These are phyloP conservation scores for Entomophthora muscae DNA, from an alignment of 371 early-diverging fungal species.

Conservation along the genomic window DNA sequence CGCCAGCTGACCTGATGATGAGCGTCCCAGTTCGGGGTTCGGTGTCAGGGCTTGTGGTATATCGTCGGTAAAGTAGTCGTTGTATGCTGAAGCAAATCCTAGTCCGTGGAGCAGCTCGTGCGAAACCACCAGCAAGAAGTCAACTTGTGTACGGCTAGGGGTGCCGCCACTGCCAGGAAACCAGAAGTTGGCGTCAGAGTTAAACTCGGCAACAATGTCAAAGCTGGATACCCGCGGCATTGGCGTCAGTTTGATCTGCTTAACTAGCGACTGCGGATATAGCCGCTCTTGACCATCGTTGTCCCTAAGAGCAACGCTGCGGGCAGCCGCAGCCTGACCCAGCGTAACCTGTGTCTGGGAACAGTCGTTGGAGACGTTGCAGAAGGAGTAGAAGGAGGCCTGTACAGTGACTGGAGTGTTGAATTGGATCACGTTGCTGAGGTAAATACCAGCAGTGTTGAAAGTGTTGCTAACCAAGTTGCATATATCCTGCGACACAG, in stretches of 20 bases:
- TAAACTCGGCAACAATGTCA: slow-evolving; percentile 12
- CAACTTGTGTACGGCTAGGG: slow-evolving; percentile 20
- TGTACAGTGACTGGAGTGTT: slow-evolving; percentile 25
- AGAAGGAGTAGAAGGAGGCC: slow-evolving; percentile 31
- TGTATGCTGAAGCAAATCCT: slow-evolving; percentile 30
- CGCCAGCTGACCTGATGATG: neutral
- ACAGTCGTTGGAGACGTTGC: slow-evolving; percentile 19
- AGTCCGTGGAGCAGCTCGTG: slow-evolving; percentile 44
- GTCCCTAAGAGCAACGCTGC: slow-evolving; percentile 24
- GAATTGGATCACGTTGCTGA: slow-evolving; percentile 20
- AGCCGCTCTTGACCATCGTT: slow-evolving; percentile 26
- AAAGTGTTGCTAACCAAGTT: slow-evolving; percentile 18
- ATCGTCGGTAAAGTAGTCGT: slow-evolving; percentile 13
- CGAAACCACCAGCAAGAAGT: slow-evolving; percentile 27
- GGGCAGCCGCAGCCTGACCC: slow-evolving; percentile 20
- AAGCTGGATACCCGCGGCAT: neutral
- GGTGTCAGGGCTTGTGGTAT: slow-evolving; percentile 11
- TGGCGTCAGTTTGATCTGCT: slow-evolving; percentile 23
- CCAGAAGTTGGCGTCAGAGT: slow-evolving; percentile 12
- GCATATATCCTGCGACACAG: slow-evolving; percentile 9
- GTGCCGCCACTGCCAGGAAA: slow-evolving; percentile 14
- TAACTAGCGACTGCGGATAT: slow-evolving; percentile 46
- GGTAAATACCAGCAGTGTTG: slow-evolving; percentile 16
- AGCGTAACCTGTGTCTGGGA: slow-evolving; percentile 14
- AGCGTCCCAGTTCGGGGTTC: slow-evolving; percentile 5